Percentiles rank a stretch among this genome's conserved stretches.
Conservation (phyloP, 495 filamentous ascomycete genomes). For the Neurospora sp. region DNA sequence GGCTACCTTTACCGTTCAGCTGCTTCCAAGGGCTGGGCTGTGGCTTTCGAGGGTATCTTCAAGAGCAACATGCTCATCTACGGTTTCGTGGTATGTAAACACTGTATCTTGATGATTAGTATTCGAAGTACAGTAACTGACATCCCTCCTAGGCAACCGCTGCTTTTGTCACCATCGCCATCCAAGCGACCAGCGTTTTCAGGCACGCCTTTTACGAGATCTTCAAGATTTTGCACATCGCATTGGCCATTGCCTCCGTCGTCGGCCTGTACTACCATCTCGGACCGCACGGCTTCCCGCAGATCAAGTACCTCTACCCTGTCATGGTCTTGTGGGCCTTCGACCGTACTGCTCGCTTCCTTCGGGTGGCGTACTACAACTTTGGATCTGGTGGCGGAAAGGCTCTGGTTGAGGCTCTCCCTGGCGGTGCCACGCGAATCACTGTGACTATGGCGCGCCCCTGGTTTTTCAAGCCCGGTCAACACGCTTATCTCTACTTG, state of each 20-base stretch:
- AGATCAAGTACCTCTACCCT: slow-evolving; percentile 49
- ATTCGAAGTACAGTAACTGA: slow-evolving; percentile 9
- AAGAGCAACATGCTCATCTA: slow-evolving; percentile 31
- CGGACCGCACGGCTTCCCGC: slow-evolving; percentile 46
- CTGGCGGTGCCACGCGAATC: slow-evolving; percentile 54
- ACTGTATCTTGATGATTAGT: neutral
- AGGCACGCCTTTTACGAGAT: slow-evolving; percentile 87
- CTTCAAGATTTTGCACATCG: slow-evolving; percentile 72
- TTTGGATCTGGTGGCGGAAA: slow-evolving; percentile 48
- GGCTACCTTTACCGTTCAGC: slow-evolving; percentile 29
- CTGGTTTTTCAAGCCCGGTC: slow-evolving; percentile 62
- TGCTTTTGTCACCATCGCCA: slow-evolving; percentile 50
- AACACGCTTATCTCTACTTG: slow-evolving; percentile 76
- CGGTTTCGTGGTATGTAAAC: slow-evolving; percentile 45
- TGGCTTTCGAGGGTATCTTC: slow-evolving; percentile 27
- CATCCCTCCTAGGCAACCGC: slow-evolving; percentile 34
- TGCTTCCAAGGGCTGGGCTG: slow-evolving; percentile 33
- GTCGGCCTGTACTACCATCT: slow-evolving; percentile 63
- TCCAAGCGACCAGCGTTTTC: slow-evolving; percentile 66
- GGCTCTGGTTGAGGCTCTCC: slow-evolving; percentile 51
- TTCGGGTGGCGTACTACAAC: slow-evolving; percentile 55
- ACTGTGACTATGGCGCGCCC: slow-evolving; percentile 70
- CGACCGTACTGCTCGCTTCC: slow-evolving; percentile 50
- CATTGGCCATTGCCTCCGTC: slow-evolving; percentile 52
- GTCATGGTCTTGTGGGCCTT: slow-evolving; percentile 55